These are phyloP conservation scores for Alliaria petiolata DNA, from an alignment of 345 rosid genomes.

Conservation along the genomic window DNA sequence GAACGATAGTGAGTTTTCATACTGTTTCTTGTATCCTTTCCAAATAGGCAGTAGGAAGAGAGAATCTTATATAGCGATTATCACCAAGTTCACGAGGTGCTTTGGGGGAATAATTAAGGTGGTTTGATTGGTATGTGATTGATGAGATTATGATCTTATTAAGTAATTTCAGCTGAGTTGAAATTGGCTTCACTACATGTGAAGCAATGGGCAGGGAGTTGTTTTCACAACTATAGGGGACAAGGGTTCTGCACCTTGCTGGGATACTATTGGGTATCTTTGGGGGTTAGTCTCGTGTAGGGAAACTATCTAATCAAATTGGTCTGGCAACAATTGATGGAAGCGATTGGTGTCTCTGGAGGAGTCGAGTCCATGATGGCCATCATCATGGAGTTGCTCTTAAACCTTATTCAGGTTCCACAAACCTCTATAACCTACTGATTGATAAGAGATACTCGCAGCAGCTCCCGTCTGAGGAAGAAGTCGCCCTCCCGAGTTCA, in stretches of 20 bases:
- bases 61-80: background rate
- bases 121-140: background rate
- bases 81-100: background rate
- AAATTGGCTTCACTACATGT: background rate
- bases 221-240: background rate
- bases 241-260: background rate
- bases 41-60: background rate
- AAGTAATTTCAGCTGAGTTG: background rate
- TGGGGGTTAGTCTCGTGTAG: background rate
- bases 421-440: background rate
- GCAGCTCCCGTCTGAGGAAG: slow-evolving; percentile 99
- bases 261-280: background rate
- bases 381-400: background rate
- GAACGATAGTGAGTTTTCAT: background rate
- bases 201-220: background rate
- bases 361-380: background rate
- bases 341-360: background rate
- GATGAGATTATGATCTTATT: slow-evolving; percentile 5
- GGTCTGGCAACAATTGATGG: background rate
- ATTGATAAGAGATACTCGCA: slow-evolving; percentile 79
- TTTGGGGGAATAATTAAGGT: background rate
- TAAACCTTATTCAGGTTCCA: too few relatives aligned
- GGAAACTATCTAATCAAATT: background rate
- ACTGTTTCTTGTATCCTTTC: background rate
- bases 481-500: slow-evolving; percentile 98